phyloP scores from a whole-genome alignment of 495 filamentous ascomycete genomes.

The Chaetomium tenue region DNA sequence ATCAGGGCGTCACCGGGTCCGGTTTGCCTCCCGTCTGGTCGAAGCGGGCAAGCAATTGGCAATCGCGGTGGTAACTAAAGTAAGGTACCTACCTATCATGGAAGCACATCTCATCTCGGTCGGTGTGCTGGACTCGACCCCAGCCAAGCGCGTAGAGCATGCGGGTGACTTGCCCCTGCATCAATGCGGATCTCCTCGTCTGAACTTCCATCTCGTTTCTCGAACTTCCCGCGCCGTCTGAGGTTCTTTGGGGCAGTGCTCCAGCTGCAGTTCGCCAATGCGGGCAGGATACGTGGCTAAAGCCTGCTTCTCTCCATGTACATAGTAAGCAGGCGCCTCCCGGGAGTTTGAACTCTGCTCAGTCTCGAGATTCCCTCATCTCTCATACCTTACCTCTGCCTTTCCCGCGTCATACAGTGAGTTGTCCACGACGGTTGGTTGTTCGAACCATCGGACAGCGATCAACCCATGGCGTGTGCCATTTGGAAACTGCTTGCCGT shows the following conservation, averaged over 20 bases:
- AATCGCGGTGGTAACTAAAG: neutral
- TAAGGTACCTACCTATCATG: too few species aligned
- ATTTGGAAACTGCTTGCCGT: neutral
- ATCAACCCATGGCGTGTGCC: slow-evolving; percentile 21
- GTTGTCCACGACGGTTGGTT: neutral
- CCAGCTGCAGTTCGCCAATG: slow-evolving; percentile 25
- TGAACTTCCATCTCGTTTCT: slow-evolving; percentile 19
- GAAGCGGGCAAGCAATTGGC: neutral
- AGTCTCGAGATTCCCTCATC: neutral
- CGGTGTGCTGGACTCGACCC: slow-evolving; percentile 6
- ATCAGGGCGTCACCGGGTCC: neutral
- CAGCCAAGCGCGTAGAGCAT: neutral
- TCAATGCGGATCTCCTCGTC: slow-evolving; percentile 18
- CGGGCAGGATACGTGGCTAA: slow-evolving; percentile 23
- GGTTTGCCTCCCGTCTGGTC: neutral
- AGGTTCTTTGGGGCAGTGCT: neutral
- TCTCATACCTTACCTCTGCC: neutral
- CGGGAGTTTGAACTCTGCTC: neutral
- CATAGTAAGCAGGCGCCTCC: neutral
- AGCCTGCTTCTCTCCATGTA: slow-evolving; percentile 1
- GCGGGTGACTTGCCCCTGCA: slow-evolving; percentile 17
- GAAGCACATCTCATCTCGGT: neutral
- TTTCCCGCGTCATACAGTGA: neutral
- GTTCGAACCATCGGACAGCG: neutral
- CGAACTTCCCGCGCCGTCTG: slow-evolving; percentile 17